phyloP scores from a whole-genome alignment of 371 early-diverging fungal species.

The Entomophthora muscae region DNA sequence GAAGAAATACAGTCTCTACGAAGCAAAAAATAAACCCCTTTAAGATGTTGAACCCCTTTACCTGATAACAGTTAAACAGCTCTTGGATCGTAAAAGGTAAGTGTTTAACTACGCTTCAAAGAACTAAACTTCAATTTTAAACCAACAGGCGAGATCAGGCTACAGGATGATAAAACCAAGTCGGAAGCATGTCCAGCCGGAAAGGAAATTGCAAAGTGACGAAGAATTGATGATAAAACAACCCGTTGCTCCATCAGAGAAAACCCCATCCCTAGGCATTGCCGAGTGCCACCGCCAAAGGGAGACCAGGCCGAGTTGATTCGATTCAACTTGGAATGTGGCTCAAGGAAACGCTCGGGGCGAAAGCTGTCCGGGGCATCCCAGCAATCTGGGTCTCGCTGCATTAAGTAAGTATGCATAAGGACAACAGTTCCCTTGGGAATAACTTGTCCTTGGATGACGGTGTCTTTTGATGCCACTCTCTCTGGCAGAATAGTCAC shows the following conservation, averaged over 20 bases:
- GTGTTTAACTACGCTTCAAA: too few species aligned
- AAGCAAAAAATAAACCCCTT: too few species aligned
- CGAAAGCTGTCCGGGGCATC: neutral
- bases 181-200: too few species aligned
- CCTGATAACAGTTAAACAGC: too few species aligned
- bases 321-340: neutral
- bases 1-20: too few species aligned
- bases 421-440: neutral
- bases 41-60: too few species aligned
- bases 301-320: neutral
- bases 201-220: too few species aligned
- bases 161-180: too few species aligned
- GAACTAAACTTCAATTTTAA: too few species aligned
- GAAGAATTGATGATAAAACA: conserved; percentile 14
- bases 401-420: neutral
- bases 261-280: conserved; percentile 19
- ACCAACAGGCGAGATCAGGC: too few species aligned
- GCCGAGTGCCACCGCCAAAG: conserved; percentile 13
- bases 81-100: too few species aligned
- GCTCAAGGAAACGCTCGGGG: neutral
- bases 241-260: conserved; percentile 16
- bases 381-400: neutral
- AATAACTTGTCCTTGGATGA: neutral
- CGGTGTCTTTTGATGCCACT: neutral
- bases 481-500: neutral